These are phyloP conservation scores for Beauveria caledonica DNA, from an alignment of 2,329 filamentous ascomycete genomes.

Conservation along the genomic window DNA sequence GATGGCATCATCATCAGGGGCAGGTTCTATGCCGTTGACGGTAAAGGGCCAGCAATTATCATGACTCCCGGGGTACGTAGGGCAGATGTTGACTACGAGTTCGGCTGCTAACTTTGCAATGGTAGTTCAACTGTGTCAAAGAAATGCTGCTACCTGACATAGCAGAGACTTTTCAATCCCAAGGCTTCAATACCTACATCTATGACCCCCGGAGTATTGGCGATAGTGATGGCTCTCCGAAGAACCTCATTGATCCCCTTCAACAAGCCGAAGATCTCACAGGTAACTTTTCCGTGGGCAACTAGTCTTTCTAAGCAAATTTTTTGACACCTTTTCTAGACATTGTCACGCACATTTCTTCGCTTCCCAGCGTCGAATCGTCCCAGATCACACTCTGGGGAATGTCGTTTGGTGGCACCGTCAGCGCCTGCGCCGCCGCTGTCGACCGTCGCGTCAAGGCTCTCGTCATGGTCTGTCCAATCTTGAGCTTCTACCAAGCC, in stretches of 20 bases:
- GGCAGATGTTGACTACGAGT: neutral
- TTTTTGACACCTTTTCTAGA: neutral
- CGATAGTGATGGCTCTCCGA: slow-evolving; percentile 28
- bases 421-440: slow-evolving; percentile 20
- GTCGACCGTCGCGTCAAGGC: slow-evolving; percentile 16
- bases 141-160: slow-evolving; percentile 26
- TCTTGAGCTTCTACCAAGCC: neutral
- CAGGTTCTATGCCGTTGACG: slow-evolving; percentile 25
- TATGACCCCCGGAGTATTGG: slow-evolving; percentile 31
- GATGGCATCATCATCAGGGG: slow-evolving; percentile 32
- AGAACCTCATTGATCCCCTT: slow-evolving; percentile 24
- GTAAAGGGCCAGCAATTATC: slow-evolving; percentile 21
- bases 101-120: neutral
- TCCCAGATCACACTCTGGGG: slow-evolving; percentile 22
- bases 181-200: slow-evolving; percentile 26
- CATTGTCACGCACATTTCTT: slow-evolving; percentile 36
- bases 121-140: slow-evolving; percentile 18
- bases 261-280: slow-evolving; percentile 4
- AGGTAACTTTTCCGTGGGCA: slow-evolving; percentile 12
- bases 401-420: slow-evolving; percentile 21
- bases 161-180: slow-evolving; percentile 24
- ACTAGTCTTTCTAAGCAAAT: neutral
- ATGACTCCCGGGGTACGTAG: slow-evolving; percentile 21
- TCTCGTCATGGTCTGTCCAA: neutral
- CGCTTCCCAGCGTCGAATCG: slow-evolving; percentile 28